Evolutionary conservation across 805 yeast genomes (phyloP).

Genomic region (Lipomyces chichibuensis): DNA sequence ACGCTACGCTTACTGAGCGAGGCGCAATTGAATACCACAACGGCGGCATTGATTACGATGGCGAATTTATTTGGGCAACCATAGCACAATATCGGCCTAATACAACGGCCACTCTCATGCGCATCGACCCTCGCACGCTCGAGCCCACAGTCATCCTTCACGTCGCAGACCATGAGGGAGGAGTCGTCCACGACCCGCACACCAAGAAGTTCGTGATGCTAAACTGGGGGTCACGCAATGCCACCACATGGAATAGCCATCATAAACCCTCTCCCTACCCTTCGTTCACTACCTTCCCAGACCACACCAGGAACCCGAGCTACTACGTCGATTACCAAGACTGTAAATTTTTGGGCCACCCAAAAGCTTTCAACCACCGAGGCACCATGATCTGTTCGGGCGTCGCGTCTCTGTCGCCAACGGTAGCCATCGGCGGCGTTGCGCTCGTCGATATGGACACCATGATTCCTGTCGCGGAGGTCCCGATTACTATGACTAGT

Average conservation of each 20-base stretch:
- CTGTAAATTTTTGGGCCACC: constrained; percentile 23
- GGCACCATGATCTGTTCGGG: constrained; percentile 21
- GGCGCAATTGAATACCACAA: constrained; percentile 16
- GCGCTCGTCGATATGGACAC: constrained; percentile 21
- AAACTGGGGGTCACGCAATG: constrained; percentile 26
- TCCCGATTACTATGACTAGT: constrained; percentile 12
- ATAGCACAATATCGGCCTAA: constrained; percentile 22
- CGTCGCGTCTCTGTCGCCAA: constrained; percentile 8
- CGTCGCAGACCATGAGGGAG: constrained; percentile 21
- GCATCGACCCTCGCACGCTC: constrained; percentile 18
- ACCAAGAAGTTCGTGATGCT: constrained; percentile 10
- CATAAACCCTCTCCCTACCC: constrained; percentile 8
- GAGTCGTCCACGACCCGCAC: constrained; percentile 15
- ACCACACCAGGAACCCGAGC: constrained; percentile 8
- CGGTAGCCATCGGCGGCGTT: constrained; percentile 10
- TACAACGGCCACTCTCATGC: constrained; percentile 17
- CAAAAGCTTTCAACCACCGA: neutral
- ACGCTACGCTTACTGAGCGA: constrained; percentile 17
- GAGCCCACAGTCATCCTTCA: constrained; percentile 13
- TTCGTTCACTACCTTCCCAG: constrained; percentile 1
- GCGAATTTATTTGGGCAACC: constrained; percentile 20
- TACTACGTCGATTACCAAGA: constrained; percentile 24
- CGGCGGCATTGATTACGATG: constrained; percentile 27
- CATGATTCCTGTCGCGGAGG: constrained; percentile 15
- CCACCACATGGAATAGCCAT: constrained; percentile 4